Conservation (phyloP, 352 stramenopile species). For the Poterioochromonas sp. region DNA sequence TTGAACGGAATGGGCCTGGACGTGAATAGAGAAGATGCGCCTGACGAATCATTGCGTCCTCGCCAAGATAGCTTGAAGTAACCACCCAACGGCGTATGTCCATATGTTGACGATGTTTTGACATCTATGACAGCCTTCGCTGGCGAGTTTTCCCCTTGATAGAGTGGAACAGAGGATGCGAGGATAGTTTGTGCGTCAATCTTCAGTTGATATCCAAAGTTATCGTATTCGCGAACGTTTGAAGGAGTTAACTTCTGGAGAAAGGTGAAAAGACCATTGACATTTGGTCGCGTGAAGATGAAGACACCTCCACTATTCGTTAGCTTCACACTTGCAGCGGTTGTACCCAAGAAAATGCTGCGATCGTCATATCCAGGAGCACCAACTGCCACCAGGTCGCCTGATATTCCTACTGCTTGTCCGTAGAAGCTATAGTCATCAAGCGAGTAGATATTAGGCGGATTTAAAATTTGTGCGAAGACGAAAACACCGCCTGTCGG, state of each 20-base stretch:
- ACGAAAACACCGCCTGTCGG: not conserved
- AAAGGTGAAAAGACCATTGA: not conserved
- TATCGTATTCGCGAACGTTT: not conserved
- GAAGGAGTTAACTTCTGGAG: slow-evolving; percentile 8
- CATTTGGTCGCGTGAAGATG: not conserved
- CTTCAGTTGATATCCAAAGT: not conserved
- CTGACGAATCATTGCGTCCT: not conserved
- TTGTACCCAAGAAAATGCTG: not conserved
- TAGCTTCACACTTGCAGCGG: not conserved
- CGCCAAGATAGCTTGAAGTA: not conserved
- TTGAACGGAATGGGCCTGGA: not conserved
- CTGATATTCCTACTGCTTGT: no score
- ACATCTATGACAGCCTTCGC: not conserved
- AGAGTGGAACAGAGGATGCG: not conserved
- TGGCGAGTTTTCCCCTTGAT: not conserved
- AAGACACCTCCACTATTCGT: not conserved
- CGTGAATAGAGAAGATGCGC: not conserved
- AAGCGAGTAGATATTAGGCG: not conserved
- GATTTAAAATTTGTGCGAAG: not conserved
- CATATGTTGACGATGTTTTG: not conserved
- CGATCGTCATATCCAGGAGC: not conserved
- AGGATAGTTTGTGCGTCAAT: not conserved
- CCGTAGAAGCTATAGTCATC: not conserved
- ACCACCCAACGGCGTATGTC: not conserved
- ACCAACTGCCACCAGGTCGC: not conserved